Evolutionary conservation across 2,329 filamentous ascomycete species (phyloP), one percentile per base, ranked within the genome.

Genomic region (Mycosphaerella sp.): DNA sequence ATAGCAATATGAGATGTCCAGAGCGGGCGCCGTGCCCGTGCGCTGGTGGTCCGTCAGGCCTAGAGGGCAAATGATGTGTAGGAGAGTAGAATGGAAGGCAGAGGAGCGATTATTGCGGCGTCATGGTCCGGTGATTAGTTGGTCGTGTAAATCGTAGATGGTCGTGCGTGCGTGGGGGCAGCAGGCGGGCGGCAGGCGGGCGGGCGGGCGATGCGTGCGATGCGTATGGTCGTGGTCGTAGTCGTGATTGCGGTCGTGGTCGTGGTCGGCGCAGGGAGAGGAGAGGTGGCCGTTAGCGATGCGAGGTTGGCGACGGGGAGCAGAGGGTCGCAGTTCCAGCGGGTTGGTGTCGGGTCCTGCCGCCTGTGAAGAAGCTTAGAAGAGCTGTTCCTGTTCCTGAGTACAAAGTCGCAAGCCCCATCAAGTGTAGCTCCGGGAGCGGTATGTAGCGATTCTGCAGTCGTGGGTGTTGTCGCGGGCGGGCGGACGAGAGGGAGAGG

Each of bases 261-360:
- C 21, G 21, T 21, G 21, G 21, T 21, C 21, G 21, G 21, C 21
- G 21, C 3, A 26, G 17, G 9, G n/a, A 43, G 41, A 43, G 11
- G n/a, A 2, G n/a, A 5, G 1, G 17, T 14, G 41, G 5, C 41
- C 21, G 41, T 7, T 21, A 26, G 41, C n/a, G 14, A 43, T n/a
- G 9, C 4, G 11, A 12, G 41, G 41, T 8, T 21, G 17, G 47
- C n/a, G 38, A 34, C 31, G 39, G 4, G 31, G 26, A 50, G 23
- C 38, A 41, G 23, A 39, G n/a, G 42, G 29, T 50, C 47, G 47
- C 14, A 41, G 47, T 34, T 43, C 14, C 39, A 14, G 17, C 39
- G 39, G 7, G 39, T 43, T 43, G 40, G 48, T 51, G 48, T 51
- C 48, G 40, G 39, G 29, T 51, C 41, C 41, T 51, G 48, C 48